Conservation (phyloP, 1,284 basidiomycete genomes). For the Ganoderma lingzhi region DNA sequence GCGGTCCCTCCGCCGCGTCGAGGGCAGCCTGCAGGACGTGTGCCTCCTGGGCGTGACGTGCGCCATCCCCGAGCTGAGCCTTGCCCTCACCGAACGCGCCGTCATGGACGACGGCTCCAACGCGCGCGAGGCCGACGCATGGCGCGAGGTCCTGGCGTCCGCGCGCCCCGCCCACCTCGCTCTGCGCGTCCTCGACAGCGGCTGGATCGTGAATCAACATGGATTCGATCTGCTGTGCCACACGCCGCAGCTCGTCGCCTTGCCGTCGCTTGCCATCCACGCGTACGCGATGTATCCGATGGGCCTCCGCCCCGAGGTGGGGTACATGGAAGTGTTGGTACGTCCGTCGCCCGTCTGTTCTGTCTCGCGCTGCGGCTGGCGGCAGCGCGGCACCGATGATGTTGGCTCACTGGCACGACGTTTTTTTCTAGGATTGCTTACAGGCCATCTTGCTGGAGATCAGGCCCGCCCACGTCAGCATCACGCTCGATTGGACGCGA, state of each 20-base stretch:
- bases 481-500: neutral
- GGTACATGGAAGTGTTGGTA: neutral
- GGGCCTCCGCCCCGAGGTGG: neutral
- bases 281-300: neutral
- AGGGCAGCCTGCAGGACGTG: neutral
- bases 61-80: neutral
- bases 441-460: neutral
- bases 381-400: neutral
- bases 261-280: neutral
- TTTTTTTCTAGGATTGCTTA: neutral
- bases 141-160: neutral
- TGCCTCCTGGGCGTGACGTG: neutral
- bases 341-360: neutral
- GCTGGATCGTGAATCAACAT: neutral
- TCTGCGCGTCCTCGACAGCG: neutral
- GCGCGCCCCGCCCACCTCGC: neutral
- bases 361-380: neutral
- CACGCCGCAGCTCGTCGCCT: neutral
- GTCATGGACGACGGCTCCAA: neutral
- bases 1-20: neutral
- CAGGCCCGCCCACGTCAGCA: neutral
- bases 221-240: neutral
- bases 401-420: neutral
- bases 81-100: neutral
- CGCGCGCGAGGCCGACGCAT: neutral